phyloP scores from a whole-genome alignment of 208 protist genomes.

The Herpetomonas muscarum region DNA sequence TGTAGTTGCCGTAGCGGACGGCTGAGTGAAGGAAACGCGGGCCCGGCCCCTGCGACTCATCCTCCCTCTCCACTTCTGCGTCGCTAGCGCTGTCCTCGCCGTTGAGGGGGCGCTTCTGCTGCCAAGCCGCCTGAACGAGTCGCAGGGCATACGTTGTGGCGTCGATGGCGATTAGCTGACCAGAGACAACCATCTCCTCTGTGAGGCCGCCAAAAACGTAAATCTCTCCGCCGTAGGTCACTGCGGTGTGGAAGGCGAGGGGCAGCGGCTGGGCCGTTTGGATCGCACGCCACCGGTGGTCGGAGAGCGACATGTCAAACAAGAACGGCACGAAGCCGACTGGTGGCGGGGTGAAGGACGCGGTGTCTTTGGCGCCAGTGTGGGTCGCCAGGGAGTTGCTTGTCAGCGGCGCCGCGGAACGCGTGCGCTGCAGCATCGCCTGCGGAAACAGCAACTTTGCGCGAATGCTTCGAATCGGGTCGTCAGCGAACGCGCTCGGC shows the following conservation, averaged over 20 bases:
- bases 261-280: slow-evolving; percentile 52
- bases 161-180: slow-evolving; percentile 67
- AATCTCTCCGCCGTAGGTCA: slow-evolving; percentile 44
- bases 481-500: slow-evolving; percentile 7
- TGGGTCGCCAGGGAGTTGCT: slow-evolving; percentile 1
- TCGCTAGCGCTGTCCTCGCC: neutral
- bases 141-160: slow-evolving; percentile 52
- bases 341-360: neutral
- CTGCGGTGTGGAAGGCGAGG: slow-evolving; percentile 68
- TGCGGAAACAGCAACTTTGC: slow-evolving; percentile 24
- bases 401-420: neutral
- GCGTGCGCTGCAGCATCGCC: slow-evolving; percentile 4
- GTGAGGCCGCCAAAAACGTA: slow-evolving; percentile 85
- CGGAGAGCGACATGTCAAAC: slow-evolving; percentile 77
- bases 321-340: slow-evolving; percentile 74
- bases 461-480: slow-evolving; percentile 23
- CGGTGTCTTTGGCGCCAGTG: neutral
- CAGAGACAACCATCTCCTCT: slow-evolving; percentile 49
- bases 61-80: slow-evolving; percentile 2
- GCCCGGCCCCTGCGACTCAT: slow-evolving; percentile 1
- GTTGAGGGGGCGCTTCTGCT: neutral
- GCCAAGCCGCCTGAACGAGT: slow-evolving; percentile 14
- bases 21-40: slow-evolving; percentile 73
- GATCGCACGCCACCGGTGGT: slow-evolving; percentile 68
- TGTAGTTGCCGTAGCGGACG: slow-evolving; percentile 73